Conservation (phyloP, 331 rosid genomes). For the Pyrus hybrid region DNA sequence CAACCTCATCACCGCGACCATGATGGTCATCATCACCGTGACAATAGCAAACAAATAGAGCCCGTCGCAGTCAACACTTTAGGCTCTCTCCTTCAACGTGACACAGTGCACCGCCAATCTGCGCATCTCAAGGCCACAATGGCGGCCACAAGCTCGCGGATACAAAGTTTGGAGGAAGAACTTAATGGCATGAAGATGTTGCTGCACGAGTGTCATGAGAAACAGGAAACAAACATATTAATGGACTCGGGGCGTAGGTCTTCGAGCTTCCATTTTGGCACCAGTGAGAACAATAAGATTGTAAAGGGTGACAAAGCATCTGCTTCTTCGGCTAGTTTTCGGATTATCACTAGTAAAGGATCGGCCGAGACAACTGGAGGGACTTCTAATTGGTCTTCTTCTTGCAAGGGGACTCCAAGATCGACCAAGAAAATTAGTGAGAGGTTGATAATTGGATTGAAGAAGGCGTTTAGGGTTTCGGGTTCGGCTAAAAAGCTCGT, state of each 20-base stretch:
- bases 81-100: constrained; percentile 50
- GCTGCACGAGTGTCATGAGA: constrained; percentile 20
- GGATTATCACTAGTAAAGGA: constrained; percentile 1
- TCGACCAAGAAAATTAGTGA: constrained; percentile 29
- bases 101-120: constrained; percentile 35
- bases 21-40: neutral
- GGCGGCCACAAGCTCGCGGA: constrained; percentile 56
- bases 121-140: constrained; percentile 44
- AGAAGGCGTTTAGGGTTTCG: constrained; percentile 47
- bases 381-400: constrained; percentile 2
- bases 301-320: constrained; percentile 49
- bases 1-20: neutral
- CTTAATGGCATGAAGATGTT: constrained; percentile 51
- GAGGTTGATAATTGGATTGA: constrained; percentile 44
- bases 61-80: constrained; percentile 18
- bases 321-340: constrained; percentile 40
- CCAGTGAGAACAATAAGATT: constrained; percentile 12
- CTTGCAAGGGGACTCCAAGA: constrained; percentile 18
- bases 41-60: neutral
- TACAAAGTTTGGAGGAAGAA: constrained; percentile 59
- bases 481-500: constrained; percentile 13
- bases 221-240: constrained; percentile 7
- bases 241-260: constrained; percentile 25
- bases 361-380: neutral
- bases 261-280: constrained; percentile 52